Evolutionary conservation across 176 grass and related monocot species (phyloP).

Genomic region (Zea mays): DNA sequence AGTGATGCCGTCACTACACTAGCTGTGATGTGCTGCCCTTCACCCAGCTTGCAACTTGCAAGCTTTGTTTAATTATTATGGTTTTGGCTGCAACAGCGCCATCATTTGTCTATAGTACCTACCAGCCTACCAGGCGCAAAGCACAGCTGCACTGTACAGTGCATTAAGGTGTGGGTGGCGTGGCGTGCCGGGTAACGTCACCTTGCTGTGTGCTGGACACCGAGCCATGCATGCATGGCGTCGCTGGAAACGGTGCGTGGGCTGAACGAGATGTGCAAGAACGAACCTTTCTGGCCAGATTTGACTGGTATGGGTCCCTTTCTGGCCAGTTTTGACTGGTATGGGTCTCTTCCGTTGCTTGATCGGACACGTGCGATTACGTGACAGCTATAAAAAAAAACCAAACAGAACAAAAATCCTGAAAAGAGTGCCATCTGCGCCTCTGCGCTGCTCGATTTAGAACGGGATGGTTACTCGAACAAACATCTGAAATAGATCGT

Average conservation of each 20-base stretch:
- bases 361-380: not conserved
- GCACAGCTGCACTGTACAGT: not conserved
- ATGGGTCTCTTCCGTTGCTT: not conserved
- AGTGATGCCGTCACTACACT: constrained; percentile 20
- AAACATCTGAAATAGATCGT: too few species aligned
- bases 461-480: too few species aligned
- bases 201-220: not conserved
- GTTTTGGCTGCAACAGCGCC: constrained; percentile 27
- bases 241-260: not conserved
- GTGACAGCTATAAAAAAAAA: not conserved
- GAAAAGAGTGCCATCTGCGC: too few species aligned
- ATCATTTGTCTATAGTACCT: constrained; percentile 7
- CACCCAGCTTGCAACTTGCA: not conserved
- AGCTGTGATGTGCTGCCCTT: not conserved
- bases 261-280: not conserved
- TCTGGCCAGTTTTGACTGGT: not conserved
- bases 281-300: not conserved
- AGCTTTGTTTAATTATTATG: constrained; percentile 24
- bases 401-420: not conserved
- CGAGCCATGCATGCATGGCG: not conserved
- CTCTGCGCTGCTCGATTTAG: too few species aligned
- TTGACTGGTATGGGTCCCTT: not conserved
- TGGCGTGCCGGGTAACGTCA: not conserved
- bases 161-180: not conserved
- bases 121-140: too few species aligned